These are phyloP conservation scores for Emericellopsis cladophorae DNA, from an alignment of 2,329 filamentous ascomycete species.

Conservation along the genomic window DNA sequence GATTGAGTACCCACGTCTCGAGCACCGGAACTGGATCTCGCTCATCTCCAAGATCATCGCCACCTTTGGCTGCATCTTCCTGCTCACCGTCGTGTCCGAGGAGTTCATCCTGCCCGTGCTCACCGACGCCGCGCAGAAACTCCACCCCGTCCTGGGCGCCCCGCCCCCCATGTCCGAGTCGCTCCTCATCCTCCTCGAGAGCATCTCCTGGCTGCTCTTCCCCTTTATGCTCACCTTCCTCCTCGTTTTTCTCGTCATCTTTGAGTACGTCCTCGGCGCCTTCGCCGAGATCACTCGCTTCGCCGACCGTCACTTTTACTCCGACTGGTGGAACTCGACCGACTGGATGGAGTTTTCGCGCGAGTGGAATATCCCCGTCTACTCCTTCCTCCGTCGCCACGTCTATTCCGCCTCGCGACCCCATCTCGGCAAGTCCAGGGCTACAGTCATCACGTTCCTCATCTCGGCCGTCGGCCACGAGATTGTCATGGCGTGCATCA, in stretches of 20 bases:
- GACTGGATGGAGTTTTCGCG: constrained; percentile 94
- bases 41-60: constrained; percentile 77
- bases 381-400: constrained; percentile 87
- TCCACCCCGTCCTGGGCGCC: constrained; percentile 25
- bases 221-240: constrained; percentile 96
- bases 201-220: constrained; percentile 82
- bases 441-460: constrained; percentile 84
- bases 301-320: constrained; percentile 88
- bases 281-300: constrained; percentile 92
- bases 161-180: constrained; percentile 44
- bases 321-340: constrained; percentile 63
- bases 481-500: constrained; percentile 95
- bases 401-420: constrained; percentile 77
- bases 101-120: constrained; percentile 93
- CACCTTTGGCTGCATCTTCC: constrained; percentile 91
- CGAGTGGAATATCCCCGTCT: constrained; percentile 96
- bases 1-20: constrained; percentile 80
- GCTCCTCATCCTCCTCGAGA: constrained; percentile 73
- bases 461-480: constrained; percentile 86
- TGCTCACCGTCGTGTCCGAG: constrained; percentile 81
- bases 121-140: constrained; percentile 48
- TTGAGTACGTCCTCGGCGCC: constrained; percentile 89
- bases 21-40: constrained; percentile 63
- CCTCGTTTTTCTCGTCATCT: constrained; percentile 94
- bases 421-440: constrained; percentile 61